Evolutionary conservation across 78 protist species (phyloP).

Genomic region (Dictyostelium purpureum): DNA sequence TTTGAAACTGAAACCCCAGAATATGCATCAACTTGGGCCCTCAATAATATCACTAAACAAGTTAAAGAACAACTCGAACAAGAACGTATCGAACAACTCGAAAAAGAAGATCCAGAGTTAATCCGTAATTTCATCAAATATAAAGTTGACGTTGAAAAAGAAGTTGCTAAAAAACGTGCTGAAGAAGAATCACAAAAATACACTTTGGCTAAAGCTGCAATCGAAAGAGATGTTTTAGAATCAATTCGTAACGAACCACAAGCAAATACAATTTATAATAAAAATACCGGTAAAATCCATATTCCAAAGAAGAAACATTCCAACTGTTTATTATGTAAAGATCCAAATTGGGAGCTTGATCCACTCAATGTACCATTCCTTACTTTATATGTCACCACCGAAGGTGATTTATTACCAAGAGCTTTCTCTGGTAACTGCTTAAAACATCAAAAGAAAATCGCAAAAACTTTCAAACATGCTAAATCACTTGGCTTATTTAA

Average conservation of each 20-base stretch:
- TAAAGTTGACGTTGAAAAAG: neutral
- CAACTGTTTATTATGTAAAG: constrained; percentile 52
- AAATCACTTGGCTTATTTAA: constrained; percentile 34
- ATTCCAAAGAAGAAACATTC: constrained; percentile 34
- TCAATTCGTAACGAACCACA: neutral
- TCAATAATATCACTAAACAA: neutral
- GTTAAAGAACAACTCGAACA: neutral
- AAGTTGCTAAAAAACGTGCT: neutral
- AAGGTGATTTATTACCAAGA: constrained; percentile 62
- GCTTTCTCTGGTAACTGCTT: constrained; percentile 55
- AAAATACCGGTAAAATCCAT: constrained; percentile 45
- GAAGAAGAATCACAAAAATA: neutral
- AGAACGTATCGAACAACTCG: neutral
- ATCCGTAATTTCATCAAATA: constrained; percentile 18
- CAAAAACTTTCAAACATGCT: constrained; percentile 35
- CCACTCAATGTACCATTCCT: constrained; percentile 62
- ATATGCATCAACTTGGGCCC: neutral
- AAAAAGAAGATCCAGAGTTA: neutral
- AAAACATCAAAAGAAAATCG: constrained; percentile 71
- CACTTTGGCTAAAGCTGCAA: neutral
- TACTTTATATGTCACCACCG: neutral
- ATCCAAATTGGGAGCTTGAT: constrained; percentile 55
- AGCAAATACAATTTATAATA: neutral
- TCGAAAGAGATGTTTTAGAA: neutral
- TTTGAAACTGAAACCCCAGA: neutral